Base-by-base conservation (phyloP, 2,329 filamentous ascomycete genomes). In the Sclerotinia trifoliorum region DNA sequence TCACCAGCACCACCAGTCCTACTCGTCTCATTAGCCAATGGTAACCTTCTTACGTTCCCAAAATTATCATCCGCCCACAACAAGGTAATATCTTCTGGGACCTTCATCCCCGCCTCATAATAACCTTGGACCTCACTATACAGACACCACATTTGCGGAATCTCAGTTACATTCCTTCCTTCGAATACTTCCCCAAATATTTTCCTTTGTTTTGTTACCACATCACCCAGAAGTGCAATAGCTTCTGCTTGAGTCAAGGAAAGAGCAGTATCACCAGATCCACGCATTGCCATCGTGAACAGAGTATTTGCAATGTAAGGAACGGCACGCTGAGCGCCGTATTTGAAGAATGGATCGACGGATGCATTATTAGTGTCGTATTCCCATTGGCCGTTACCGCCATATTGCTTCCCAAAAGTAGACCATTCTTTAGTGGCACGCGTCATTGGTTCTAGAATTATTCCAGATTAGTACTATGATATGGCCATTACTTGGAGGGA, bases 61-160 rank as follows among this genome's bases (percentile, higher is more conserved):
- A 83, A 89, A 78, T 90, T 91, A 78, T 91, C 89, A 75, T 91
- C 89, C 0, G 87, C 83, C 84, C 88, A 91, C 5, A 91, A 81
- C 32, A 91, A 80, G 1, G 87, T 91, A 39, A 91, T 84, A 73
- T 90, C 84, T 49, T 91, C 88, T 0, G 88, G 87, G 2, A 90
- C 85, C 2, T 80, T 79, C 75, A 91, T 82, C 1, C 89, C 89
- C 21, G 85, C 81, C 68, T 89, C 85, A 68, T 88, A 86, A 76
- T 92, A 91, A 8, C 85, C 84, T 78, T 89, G 88, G 2, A 92
- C 88, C 75, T 92, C 89, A 75, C 91, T 91, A 78, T 92, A 92
- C 70, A 92, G 79, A 73, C 88, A 90, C 88, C 89, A 91, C 78
- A 88, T 83, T 77, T 91, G 89, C 7, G 89, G 88, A 49, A 84